Evolutionary conservation across 768 basidiomycete species (phyloP).

Genomic region (Kwoniella sp.): DNA sequence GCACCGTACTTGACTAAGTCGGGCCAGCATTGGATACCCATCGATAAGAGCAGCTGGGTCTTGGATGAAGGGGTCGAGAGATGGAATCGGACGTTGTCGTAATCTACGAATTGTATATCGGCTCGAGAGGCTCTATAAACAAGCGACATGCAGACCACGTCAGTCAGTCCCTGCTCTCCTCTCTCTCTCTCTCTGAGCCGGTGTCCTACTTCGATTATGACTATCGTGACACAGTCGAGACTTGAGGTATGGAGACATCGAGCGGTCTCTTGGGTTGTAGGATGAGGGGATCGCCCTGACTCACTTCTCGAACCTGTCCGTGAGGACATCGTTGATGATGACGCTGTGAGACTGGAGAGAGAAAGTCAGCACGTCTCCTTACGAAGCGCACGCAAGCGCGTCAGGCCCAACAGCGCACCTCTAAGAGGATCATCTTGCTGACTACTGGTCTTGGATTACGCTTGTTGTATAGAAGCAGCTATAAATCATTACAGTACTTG

Average conservation of each 20-base stretch:
- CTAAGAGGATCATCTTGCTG: slow-evolving; percentile 75
- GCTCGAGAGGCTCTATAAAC: slow-evolving; percentile 74
- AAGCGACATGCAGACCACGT: not conserved
- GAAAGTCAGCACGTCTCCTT: no score
- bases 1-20: slow-evolving; percentile 89
- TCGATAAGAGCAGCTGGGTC: slow-evolving; percentile 79
- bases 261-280: no score
- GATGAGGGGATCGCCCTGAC: no score
- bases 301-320: slow-evolving; percentile 84
- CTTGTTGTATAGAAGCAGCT: no score
- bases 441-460: no score
- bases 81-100: slow-evolving; percentile 93
- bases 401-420: slow-evolving; percentile 60
- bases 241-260: no score
- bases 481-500: no score
- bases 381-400: no score
- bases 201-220: no score
- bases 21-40: slow-evolving; percentile 97
- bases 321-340: slow-evolving; percentile 85
- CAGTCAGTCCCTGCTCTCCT: not conserved
- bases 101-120: slow-evolving; percentile 97
- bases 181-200: no score
- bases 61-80: slow-evolving; percentile 82
- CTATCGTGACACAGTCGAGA: no score
- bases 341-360: slow-evolving; percentile 71